Base-by-base conservation (phyloP, 805 yeast genomes). In the Kurtzmaniella fragi region DNA sequence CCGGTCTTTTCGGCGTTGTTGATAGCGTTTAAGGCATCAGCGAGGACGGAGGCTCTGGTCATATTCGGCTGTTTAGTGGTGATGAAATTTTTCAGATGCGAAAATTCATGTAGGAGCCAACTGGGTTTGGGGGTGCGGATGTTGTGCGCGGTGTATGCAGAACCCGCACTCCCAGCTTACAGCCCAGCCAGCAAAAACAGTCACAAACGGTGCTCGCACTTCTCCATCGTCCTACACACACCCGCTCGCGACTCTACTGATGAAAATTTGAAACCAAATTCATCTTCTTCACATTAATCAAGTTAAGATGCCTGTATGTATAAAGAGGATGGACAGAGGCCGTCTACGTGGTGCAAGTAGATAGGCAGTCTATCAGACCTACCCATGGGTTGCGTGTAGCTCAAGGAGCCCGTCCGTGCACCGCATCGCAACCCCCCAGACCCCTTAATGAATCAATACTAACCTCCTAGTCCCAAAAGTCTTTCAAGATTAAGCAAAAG, bases 1-100 rank as follows among this genome's bases (percentile, higher is more conserved):
- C 97, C 97, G 75, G 96, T 83, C 78, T 89, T 90, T 78, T 90
- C 96, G 76, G 97, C 97, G 75, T 90, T 90, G 93, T 89, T 88
- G 76, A 90, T 90, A 63, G 96, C 83, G 77, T 90, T 90, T 64
- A 90, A 84, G 69, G 97, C 97, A 78, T 90, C 97, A 69, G 96
- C 96, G 73, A 90, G 85, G 73, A 86, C 97, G 62, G 97, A 90
- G 57, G 96, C 80, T 80, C 97, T 90, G 72, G 96, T 87, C 97
- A 90, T 89, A 68, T 66, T 78, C 54, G 25, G 39, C 15, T 13
- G 20, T 23, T 11, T 12, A 25, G 17, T 32, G 32, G 17, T 13
- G 32, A 8, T 40, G 42, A 34, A 31, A 38, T 31, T 28, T 41
- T 41, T 34, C 42, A 31, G 13, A 13, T 16, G 34, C 31, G 27